phyloP scores from a whole-genome alignment of 179 eudicot genomes.

The Silene coronaria region DNA sequence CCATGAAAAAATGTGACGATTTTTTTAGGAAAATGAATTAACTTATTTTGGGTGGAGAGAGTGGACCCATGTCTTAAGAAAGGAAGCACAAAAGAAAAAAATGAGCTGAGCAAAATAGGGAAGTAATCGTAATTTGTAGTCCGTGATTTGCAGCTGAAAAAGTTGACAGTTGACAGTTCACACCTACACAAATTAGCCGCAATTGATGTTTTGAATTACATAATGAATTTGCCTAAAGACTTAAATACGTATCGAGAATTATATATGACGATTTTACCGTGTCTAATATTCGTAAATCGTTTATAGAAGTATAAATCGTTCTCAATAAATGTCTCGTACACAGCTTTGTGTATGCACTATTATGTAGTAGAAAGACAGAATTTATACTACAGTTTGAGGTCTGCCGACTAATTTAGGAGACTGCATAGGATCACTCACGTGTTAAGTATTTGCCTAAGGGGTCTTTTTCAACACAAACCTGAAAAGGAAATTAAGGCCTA shows the following conservation, averaged over 20 bases:
- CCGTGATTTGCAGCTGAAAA: neutral
- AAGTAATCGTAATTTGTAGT: neutral
- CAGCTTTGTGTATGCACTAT: no score
- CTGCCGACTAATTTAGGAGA: neutral
- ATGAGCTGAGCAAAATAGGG: neutral
- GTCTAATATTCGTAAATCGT: no score
- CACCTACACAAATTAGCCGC: neutral
- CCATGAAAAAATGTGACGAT: neutral
- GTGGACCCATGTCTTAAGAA: neutral
- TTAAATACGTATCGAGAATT: neutral
- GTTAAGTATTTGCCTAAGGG: neutral
- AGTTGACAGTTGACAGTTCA: no score
- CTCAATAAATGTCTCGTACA: no score
- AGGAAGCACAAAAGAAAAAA: neutral
- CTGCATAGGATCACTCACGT: constrained; percentile 30
- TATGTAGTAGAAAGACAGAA: no score
- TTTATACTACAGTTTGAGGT: neutral
- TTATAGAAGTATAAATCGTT: no score
- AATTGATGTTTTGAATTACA: neutral
- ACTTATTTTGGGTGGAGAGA: neutral
- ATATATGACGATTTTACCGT: no score
- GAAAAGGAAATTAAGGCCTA: neutral
- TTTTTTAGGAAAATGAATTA: neutral
- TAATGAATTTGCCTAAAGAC: no score
- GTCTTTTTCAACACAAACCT: neutral